A percentile compares a stretch with the other conserved stretches of the same genome.
Evolutionary conservation across 148 eudicot genomes (phyloP).

Genomic region (Heliosperma pusillum): DNA sequence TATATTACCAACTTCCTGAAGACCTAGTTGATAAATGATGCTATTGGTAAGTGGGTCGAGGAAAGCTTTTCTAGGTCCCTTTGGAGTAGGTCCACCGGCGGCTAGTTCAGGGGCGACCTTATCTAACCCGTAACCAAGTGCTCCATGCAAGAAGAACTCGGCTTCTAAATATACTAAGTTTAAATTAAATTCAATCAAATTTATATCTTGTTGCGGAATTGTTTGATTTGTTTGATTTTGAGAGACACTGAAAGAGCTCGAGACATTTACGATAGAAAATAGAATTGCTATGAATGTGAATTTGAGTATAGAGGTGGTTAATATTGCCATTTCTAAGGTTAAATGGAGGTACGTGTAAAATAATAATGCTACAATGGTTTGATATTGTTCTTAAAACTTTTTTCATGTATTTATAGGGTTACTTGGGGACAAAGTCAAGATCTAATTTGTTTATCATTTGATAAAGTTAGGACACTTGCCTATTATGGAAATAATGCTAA

Average conservation of each 20-base stretch:
- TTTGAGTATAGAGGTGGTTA: neutral
- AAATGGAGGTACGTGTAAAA: neutral
- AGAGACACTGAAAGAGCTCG: neutral
- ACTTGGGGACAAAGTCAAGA: neutral
- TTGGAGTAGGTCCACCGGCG: neutral
- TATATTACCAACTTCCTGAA: conserved; percentile 12
- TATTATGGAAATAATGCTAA: neutral
- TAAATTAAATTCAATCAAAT: neutral
- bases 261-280: neutral
- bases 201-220: neutral
- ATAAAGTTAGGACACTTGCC: neutral
- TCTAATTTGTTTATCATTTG: neutral
- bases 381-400: neutral
- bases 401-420: conserved; percentile 4
- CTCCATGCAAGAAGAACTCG: neutral
- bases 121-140: conserved; percentile 6
- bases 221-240: neutral
- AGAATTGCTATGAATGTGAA: neutral
- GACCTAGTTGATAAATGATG: conserved; percentile 8
- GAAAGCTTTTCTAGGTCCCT: neutral
- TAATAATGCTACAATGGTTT: neutral
- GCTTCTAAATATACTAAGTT: conserved; percentile 12
- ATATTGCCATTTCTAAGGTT: neutral
- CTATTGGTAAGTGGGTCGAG: conserved; percentile 1
- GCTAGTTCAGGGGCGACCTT: neutral